Base-by-base conservation (phyloP, 306 rosid species). In the Urtica urens region DNA sequence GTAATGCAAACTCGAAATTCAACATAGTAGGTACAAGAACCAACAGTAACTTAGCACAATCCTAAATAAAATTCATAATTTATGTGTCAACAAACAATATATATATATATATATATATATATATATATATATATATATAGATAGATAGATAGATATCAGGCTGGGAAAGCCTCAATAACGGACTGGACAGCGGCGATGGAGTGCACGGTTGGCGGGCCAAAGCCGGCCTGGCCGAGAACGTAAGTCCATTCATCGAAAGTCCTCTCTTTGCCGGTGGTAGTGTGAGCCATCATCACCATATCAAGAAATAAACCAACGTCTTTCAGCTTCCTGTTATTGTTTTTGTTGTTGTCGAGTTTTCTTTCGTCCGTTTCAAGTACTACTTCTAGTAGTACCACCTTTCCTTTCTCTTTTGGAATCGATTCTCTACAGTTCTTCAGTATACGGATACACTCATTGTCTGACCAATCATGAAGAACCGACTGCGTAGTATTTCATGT, bases 381-480 rank as follows among this genome's bases (percentile, higher is more conserved):
- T 1, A 62, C 63, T 21, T 77, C 90, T 14, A 71, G 56, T 7
- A 83, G 76, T 12, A 83, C 63, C 10, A 83, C 73, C 72, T 66
- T 79, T 28, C 85, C 87, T 22, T 55, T 83, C 27, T 63, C 76
- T 54, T 46, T 37, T 1, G 76, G 55, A 31, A 76, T 59, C 0
- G 78, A 80, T 49, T 71, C 80, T 58, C 53, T 71, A 18, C 82
- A 83, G 0, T 55, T 79, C 37, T 66, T 73, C 7, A 83, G 69
- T 31, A 73, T 76, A n/a, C 44, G 3, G 14, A 76, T 76, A 64
- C 94, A 79, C 37, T 83, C 80, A 6, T 73, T 54, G 5, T 82
- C 87, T 0, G 59, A 66, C 87, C 87, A 73, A 1, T 76, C 84
- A 47, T 76, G 84, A 60, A 83, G 65, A 48, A 79, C 78, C 71